Conservation (phyloP, 2,329 filamentous ascomycete genomes). For the Verticillium zaregamsianum region DNA sequence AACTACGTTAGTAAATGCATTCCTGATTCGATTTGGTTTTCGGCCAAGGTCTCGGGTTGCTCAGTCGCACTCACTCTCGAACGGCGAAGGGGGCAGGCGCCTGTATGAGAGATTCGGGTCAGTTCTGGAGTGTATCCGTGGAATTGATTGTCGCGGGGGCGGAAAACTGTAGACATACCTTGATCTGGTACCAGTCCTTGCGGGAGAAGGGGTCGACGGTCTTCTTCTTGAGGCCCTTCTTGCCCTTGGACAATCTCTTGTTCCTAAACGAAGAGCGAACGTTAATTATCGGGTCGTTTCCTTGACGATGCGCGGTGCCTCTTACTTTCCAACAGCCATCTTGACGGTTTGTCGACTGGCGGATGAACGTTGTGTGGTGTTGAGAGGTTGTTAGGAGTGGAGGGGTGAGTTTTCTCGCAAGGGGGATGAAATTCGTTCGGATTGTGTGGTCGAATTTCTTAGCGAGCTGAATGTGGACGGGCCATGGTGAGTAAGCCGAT, state of each 20-base stretch:
- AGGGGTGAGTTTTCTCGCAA: conserved; percentile 28
- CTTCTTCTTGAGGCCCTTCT: conserved; percentile 99
- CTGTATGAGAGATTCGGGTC: conserved; percentile 36
- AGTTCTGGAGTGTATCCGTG: conserved; percentile 10
- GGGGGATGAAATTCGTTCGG: conserved; percentile 23
- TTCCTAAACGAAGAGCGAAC: conserved; percentile 57
- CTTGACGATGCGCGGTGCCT: conserved; percentile 7
- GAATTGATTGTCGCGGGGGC: not conserved
- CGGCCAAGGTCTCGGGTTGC: not conserved
- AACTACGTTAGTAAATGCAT: not conserved
- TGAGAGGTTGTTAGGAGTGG: conserved; percentile 26
- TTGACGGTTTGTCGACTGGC: conserved; percentile 46
- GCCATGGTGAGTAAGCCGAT: not conserved
- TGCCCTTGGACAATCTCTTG: conserved; percentile 99
- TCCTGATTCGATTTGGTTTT: conserved; percentile 22
- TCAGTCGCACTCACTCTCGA: conserved; percentile 77
- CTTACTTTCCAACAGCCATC: conserved; percentile 60
- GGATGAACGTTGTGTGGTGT: conserved; percentile 38
- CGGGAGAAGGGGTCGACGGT: conserved; percentile 94
- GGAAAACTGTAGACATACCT: conserved; percentile 52
- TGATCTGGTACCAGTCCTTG: conserved; percentile 99
- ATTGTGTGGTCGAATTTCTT: conserved; percentile 21
- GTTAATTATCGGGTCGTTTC: conserved; percentile 14
- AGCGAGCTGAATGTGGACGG: conserved; percentile 8
- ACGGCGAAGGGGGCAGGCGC: conserved; percentile 93